Percentiles rank a stretch among this genome's conserved stretches.
Conservation (phyloP, 2,329 filamentous ascomycete species). For the Pseudogymnoascus sp. region DNA sequence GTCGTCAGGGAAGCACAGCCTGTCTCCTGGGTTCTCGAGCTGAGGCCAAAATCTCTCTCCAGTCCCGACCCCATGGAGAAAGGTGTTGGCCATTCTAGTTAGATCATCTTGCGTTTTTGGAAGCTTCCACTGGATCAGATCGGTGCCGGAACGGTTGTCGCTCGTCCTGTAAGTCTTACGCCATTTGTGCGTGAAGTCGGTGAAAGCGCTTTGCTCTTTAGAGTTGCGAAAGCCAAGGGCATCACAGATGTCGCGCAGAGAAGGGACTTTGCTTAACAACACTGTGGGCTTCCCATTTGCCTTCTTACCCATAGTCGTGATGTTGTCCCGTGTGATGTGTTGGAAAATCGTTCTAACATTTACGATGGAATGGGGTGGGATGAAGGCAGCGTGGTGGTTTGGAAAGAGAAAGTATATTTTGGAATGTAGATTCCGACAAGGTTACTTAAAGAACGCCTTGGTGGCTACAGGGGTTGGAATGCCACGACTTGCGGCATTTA, state of each 20-base stretch:
- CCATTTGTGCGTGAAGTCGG: constrained; percentile 11
- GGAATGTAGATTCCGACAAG: not conserved
- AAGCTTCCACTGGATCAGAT: constrained; percentile 12
- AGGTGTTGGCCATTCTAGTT: constrained; percentile 11
- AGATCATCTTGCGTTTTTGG: constrained; percentile 10
- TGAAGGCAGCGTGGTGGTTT: not conserved
- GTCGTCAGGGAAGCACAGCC: constrained; percentile 13
- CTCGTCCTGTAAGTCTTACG: constrained; percentile 12
- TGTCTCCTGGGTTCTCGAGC: constrained; percentile 8
- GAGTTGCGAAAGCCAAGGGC: constrained; percentile 15
- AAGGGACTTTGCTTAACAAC: constrained; percentile 13
- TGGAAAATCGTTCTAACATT: not conserved
- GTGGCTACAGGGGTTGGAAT: not conserved
- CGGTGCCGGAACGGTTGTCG: constrained; percentile 5
- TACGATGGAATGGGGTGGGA: not conserved
- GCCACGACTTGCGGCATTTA: not conserved
- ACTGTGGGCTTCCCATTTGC: not conserved
- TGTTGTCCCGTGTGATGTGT: not conserved
- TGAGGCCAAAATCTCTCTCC: constrained; percentile 15
- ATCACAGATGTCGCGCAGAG: constrained; percentile 12
- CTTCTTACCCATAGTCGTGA: not conserved
- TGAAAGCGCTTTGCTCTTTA: constrained; percentile 14
- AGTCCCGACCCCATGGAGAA: constrained; percentile 12
- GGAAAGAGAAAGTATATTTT: not conserved
- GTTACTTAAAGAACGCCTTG: not conserved